These are phyloP conservation scores for Suillus brevipes DNA, from an alignment of 768 basidiomycete species.

Conservation along the genomic window DNA sequence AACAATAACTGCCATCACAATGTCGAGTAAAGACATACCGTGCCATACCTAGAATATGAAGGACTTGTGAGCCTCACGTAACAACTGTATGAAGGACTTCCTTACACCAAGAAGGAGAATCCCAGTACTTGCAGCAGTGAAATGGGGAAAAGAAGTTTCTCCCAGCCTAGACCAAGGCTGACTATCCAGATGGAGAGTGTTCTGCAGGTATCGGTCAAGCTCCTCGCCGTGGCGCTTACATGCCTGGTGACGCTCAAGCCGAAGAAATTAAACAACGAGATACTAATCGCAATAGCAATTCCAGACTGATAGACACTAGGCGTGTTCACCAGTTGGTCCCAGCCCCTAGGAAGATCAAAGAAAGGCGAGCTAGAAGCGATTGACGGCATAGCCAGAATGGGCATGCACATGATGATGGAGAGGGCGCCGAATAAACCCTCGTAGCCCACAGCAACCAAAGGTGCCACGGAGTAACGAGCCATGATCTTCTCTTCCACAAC, in stretches of 20 bases:
- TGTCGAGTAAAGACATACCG: constrained; percentile 46
- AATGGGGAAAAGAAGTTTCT: constrained; percentile 77
- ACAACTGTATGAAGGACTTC: constrained; percentile 24
- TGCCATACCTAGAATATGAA: constrained; percentile 66
- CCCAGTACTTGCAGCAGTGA: constrained; percentile 81
- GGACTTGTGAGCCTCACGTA: constrained; percentile 11
- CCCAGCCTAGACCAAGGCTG: constrained; percentile 89
- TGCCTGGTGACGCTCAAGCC: constrained; percentile 90
- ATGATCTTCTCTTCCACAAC: constrained; percentile 98
- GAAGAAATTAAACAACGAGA: constrained; percentile 85
- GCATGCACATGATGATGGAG: constrained; percentile 77
- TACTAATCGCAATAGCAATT: constrained; percentile 72
- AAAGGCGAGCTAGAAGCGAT: constrained; percentile 63
- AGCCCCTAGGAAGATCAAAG: constrained; percentile 90
- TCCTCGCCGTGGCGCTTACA: constrained; percentile 90
- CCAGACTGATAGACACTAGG: constrained; percentile 68
- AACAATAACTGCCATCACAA: constrained; percentile 5
- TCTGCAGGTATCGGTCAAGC: constrained; percentile 91
- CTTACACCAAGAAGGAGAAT: constrained; percentile 88
- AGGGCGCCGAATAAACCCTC: constrained; percentile 91
- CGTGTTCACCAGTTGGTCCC: constrained; percentile 82
- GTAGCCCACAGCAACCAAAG: constrained; percentile 89
- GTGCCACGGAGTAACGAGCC: constrained; percentile 80
- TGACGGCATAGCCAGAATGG: constrained; percentile 72
- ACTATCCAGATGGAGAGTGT: constrained; percentile 96